Evolutionary conservation across 108 stramenopile genomes (phyloP), one percentile per base, ranked within the genome.

Genomic region (Nitzschia sp.): DNA sequence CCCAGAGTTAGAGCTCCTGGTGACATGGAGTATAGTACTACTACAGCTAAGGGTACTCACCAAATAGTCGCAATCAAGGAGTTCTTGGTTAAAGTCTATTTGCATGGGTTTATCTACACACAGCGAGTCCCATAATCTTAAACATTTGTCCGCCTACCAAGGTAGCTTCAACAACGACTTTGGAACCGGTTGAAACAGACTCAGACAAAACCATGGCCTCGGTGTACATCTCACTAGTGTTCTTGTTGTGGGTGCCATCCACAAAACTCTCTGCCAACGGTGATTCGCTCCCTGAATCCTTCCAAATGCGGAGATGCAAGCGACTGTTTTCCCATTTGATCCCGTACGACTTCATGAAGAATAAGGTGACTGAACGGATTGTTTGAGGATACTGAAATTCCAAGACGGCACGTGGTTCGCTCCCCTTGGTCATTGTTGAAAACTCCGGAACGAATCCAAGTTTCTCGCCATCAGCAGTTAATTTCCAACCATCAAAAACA

Each of bases 311-410:
- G n/a, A 51, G 56, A 44, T 64, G 57, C 51, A 80, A 52, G 54
- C 51, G 51, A 50, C 78, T 87, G 8, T 82, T 75, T 17, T 79
- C 73, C 91, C 91, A 93, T 62, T 83, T 86, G 8, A 64, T 75
- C 20, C 91, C 91, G 51, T 90, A 93, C 34, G 88, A 89, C 50
- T 78, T 88, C 88, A 93, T 89, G 38, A 74, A 84, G 70, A 93
- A 86, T 50, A 86, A 54, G 2, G 83, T 88, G 41, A 87, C 50
- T 15, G 80, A 70, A 0, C 71, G 77, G 22, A 93, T 80, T 0
- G 82, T 63, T 69, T 77, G 81, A n/a, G 67, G 34, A 50, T 83
- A 51, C 22, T 69, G 25, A 70, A 80, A 74, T 0, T 74, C 73
- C 44, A 82, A 43, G 11, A 66, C 60, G 26, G 70, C 55, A 1